Base-by-base conservation (phyloP, 495 filamentous ascomycete species). In the Xylaria sp. region DNA sequence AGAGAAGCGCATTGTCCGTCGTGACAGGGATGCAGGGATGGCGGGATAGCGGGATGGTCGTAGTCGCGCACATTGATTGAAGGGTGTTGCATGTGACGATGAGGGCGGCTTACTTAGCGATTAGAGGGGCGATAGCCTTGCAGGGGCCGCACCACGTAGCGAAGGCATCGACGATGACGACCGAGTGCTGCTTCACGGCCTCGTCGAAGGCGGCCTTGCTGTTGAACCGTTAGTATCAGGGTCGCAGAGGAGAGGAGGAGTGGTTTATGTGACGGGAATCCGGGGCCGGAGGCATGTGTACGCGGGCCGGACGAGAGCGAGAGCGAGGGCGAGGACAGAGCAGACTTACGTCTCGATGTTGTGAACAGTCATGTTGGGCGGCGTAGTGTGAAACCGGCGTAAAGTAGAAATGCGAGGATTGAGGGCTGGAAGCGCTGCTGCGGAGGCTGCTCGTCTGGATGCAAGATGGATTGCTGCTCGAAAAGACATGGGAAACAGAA, bases 141-240 rank as follows among this genome's bases (percentile, higher is more conserved):
- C 95, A 98, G 67, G 95, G 95, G 69, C 94, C 95, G 86, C 95
- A 98, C 95, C 95, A 98, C 44, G 83, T 88, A 55, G 95, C 95
- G 80, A 91, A 93, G 84, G 89, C 94, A 86, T 98, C 95, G 80
- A 97, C 78, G 73, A 98, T 83, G 73, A 97, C 86, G 73, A 92
- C 80, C 17, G 85, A 85, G 81, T 88, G 74, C 9, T 79, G 69
- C 43, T 82, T 74, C 65, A 93, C 69, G 53, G 87, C 88, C 66
- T 79, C 71, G 63, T 90, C 82, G 84, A 90, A 97, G 41, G 90
- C 85, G 0, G 81, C 79, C 72, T 84, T 84, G 68, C 93, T 97
- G 77, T 80, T 72, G 70, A 31, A 70, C 40, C 61, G 71, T 73
- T n/a, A 73, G 76, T 66, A 46, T 67, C 41, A 24, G 48, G 29